phyloP scores from a whole-genome alignment of 306 rosid species.

The Rosa rugosa region DNA sequence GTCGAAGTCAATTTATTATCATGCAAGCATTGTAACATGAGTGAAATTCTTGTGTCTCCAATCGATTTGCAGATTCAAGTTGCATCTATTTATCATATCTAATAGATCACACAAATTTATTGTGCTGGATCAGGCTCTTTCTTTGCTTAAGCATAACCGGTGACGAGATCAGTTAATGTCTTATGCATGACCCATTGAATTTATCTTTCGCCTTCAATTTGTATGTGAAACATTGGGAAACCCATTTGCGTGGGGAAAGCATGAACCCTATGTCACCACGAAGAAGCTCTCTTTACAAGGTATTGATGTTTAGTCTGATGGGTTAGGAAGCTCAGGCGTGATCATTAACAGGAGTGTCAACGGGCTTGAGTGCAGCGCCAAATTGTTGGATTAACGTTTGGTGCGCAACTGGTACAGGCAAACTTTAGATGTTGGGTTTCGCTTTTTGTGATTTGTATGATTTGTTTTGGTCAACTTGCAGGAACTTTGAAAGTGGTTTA shows the following conservation, averaged over 20 bases:
- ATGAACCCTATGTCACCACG: background rate
- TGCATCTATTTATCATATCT: background rate
- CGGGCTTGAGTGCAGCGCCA: slow-evolving; percentile 13
- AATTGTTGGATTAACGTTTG: background rate
- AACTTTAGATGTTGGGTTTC: background rate
- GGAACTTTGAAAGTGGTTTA: slow-evolving; percentile 18
- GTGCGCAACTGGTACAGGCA: background rate
- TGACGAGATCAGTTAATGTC: background rate
- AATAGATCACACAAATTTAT: background rate
- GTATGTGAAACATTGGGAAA: background rate
- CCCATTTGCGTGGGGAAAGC: background rate
- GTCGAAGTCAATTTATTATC: background rate
- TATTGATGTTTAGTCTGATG: background rate
- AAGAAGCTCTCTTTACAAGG: background rate
- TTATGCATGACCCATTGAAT: background rate
- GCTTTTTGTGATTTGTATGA: slow-evolving; percentile 12
- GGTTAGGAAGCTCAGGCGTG: background rate
- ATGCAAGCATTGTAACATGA: background rate
- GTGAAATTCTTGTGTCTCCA: background rate
- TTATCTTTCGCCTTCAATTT: background rate
- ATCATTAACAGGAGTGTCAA: slow-evolving; percentile 14
- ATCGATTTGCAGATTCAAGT: background rate
- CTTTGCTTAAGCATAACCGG: background rate
- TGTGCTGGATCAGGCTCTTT: background rate
- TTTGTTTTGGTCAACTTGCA: slow-evolving; percentile 20